Base-by-base conservation (phyloP, 768 basidiomycete species). In the Rhodotorula diobovata region DNA sequence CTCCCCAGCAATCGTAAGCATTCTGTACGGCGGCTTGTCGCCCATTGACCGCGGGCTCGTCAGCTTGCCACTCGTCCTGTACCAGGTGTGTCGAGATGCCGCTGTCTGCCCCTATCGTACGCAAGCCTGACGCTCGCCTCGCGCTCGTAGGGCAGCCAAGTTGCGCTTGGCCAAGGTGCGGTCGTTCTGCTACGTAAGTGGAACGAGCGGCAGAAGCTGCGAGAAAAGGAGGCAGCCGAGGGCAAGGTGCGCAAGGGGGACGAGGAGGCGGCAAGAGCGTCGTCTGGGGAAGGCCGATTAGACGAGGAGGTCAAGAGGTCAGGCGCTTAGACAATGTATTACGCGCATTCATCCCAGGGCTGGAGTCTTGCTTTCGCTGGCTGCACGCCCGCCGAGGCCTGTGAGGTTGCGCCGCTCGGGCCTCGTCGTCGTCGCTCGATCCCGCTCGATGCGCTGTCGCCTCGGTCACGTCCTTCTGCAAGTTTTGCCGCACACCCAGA, bases 31-130 rank as follows among this genome's bases (percentile, higher is more conserved):
- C 34, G 75, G 77, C 0, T 69, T 79, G 4, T 35, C 63, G 0
- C 53, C 70, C 21, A 37, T 57, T 15, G 77, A 72, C 1, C 48
- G 72, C 2, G 76, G 74, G 4, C 74, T 73, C 7, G 74, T 79
- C 25, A 72, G 76, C 3, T 66, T 80, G 21, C 79, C 79, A 35
- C 74, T 80, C 58, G 76, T 80, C 11, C 68, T 80, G 11, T 80
- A 78, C 51, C 79, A 79, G 46, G 79, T 76, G 10, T 73, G 75
- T 23, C 76, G 78, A 51, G 72, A 78, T 59, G 70, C 77, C n/a
- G 59, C 75, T 2, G 72, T 77, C n/a, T 56, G 75, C 2, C 78
- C 77, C 0, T 77, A 79, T 56, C 57, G 75, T 20, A 72, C 77
- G 43, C 46, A 8, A 20, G 8, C 2, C 46, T 50, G 48, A 50